Evolutionary conservation across 306 rosid species (phyloP), one percentile per base, ranked within the genome.

Genomic region (Carpinus fangiana): DNA sequence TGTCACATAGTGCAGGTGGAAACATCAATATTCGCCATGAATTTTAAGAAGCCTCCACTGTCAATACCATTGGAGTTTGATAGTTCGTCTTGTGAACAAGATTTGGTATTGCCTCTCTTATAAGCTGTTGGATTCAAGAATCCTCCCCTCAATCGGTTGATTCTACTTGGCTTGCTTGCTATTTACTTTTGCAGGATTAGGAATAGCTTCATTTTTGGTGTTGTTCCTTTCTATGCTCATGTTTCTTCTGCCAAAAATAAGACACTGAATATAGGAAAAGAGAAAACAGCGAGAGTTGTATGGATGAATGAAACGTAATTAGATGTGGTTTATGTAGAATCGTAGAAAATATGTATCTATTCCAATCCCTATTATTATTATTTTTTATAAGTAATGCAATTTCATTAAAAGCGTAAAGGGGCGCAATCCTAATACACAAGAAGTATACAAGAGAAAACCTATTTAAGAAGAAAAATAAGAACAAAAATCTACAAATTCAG

Each of bases 11-110:
- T 81, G 78, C 88, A 95, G 98, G 96, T 92, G 81, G 98, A 95
- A 80, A 95, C 98, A 36, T 88, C 97, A 21, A 76, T 95, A 38
- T 92, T 95, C 84, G 95, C 98, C 64, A 89, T 95, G 97, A 89
- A 81, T 82, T 91, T 90, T 77, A 87, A 89, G 89, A 85, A 91
- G 81, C 84, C 91, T 76, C 77, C 84, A 14, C 62, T 86, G 72
- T 75, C 86, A 34, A 70, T 88, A 65, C 87, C 83, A 45, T 80
- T 82, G 14, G 91, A 90, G 71, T 88, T 82, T 75, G 89, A 83
- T 66, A 70, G 87, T 81, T 78, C 81, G 73, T 82, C 87, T 71
- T 87, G 92, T 86, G 85, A 78, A 86, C 81, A 66, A 12, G 88
- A 95, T 83, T 72, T 70, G 97, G 98, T 95, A 95, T 80, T 83